phyloP scores from a whole-genome alignment of 495 filamentous ascomycete genomes.

The Talaromyces stipitatus region DNA sequence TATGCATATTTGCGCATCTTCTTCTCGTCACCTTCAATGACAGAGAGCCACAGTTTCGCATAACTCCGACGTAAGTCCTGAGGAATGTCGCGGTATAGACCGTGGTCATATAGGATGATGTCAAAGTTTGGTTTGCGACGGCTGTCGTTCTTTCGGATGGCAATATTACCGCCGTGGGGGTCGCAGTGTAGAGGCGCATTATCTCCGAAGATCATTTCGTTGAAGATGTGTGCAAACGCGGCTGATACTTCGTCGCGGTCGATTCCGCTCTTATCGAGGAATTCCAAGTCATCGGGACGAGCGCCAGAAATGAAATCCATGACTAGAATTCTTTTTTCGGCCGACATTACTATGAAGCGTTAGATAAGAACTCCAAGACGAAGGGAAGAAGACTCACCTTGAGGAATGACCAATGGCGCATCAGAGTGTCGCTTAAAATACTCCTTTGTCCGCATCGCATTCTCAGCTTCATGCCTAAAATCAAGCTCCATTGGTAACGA shows the following conservation, averaged over 20 bases:
- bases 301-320: slow-evolving; percentile 90
- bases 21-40: slow-evolving; percentile 77
- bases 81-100: slow-evolving; percentile 90
- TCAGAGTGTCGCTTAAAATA: slow-evolving; percentile 68
- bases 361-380: background rate
- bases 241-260: slow-evolving; percentile 95
- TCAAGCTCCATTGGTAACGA: slow-evolving; percentile 89
- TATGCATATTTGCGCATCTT: slow-evolving; percentile 82
- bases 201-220: slow-evolving; percentile 98
- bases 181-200: slow-evolving; percentile 92
- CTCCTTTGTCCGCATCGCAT: slow-evolving; percentile 67
- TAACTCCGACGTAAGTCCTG: slow-evolving; percentile 71
- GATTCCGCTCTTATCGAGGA: slow-evolving; percentile 76
- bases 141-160: slow-evolving; percentile 66
- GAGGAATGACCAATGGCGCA: slow-evolving; percentile 77
- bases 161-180: slow-evolving; percentile 95
- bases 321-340: slow-evolving; percentile 79
- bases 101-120: slow-evolving; percentile 96
- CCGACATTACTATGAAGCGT: slow-evolving; percentile 64
- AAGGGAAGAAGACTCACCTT: slow-evolving; percentile 31
- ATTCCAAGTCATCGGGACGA: slow-evolving; percentile 84
- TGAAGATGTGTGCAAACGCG: slow-evolving; percentile 86
- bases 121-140: slow-evolving; percentile 77
- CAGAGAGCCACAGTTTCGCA: slow-evolving; percentile 95
- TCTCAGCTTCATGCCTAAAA: slow-evolving; percentile 78